Base-by-base conservation (phyloP, 1,284 basidiomycete genomes). In the Quambalaria eucalypti region DNA sequence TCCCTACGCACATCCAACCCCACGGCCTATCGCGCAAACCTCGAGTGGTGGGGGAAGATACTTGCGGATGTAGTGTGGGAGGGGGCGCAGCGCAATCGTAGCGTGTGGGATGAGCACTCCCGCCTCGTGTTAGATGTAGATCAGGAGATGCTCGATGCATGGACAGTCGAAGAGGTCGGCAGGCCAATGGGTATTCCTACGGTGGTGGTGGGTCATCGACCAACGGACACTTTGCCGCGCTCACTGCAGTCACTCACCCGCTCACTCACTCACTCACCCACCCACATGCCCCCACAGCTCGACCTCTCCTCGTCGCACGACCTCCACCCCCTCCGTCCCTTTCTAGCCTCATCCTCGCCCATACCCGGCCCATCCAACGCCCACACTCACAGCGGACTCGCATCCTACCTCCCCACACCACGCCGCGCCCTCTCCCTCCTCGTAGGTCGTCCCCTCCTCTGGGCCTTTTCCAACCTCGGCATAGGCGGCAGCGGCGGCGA, bases 31-130 rank as follows among this genome's bases (percentile, higher is more conserved):
- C 78, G 83, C 36, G 82, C 87, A 14, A 88, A 87, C 69, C 78
- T 91, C 31, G 83, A 86, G 56, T 95, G 90, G 90, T 96, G 92
- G 91, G 81, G 82, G 38, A 77, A 78, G 36, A 84, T 85, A 0
- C 77, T 96, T 2, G 82, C 85, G 60, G 80, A 81, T 12, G 76
- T 85, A 5, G 81, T 87, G 4, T 64, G 64, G 38, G 12, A 40
- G 4, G 65, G 62, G 4, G 48, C 62, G n/a, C 60, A 66, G 28
- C 36, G 48, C 30, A 28, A n/a, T 4, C n/a, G 48, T 16, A n/a
- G n/a, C n/a, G n/a, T n/a, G n/a, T n/a, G n/a, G n/a, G 28, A 25
- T 23, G 23, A 36, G 28, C 81, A 85, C 62, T 19, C 19, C 6
- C 78, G 81, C 52, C 79, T 93, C 14, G 80, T 88, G 6, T 76